Evolutionary conservation across 2,329 filamentous ascomycete genomes (phyloP).

Genomic region (Phialophora macrospora): DNA sequence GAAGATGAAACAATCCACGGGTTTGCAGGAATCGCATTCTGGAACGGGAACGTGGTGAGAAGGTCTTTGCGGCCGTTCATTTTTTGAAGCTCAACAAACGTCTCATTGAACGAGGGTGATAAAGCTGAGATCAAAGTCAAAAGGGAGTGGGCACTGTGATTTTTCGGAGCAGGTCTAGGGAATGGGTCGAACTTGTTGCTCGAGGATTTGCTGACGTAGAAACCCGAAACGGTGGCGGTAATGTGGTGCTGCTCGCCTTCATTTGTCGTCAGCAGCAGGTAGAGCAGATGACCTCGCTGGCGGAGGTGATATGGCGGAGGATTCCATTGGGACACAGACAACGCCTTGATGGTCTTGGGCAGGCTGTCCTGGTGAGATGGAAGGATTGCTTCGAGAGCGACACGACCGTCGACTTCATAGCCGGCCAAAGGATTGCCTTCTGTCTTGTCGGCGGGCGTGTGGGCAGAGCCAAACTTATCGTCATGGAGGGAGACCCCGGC

Average conservation of each 20-base stretch:
- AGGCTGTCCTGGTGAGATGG: constrained; percentile 68
- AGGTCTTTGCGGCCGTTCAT: constrained; percentile 85
- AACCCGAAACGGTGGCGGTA: constrained; percentile 90
- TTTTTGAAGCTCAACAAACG: constrained; percentile 80
- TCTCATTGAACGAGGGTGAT: constrained; percentile 78
- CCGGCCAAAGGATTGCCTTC: constrained; percentile 64
- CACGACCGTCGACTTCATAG: constrained; percentile 76
- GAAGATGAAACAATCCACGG: constrained; percentile 83
- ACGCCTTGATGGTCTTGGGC: constrained; percentile 88
- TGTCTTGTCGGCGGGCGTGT: constrained; percentile 45
- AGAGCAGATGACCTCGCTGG: constrained; percentile 89
- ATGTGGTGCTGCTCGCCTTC: constrained; percentile 95
- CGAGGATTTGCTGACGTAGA: constrained; percentile 95
- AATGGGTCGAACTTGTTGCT: constrained; percentile 94
- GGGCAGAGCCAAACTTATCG: constrained; percentile 61
- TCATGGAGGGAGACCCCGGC: constrained; percentile 89
- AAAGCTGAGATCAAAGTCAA: constrained; percentile 76
- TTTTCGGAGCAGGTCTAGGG: constrained; percentile 78
- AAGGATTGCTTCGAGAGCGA: constrained; percentile 72
- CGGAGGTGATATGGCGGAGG: constrained; percentile 89
- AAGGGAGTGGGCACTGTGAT: constrained; percentile 80
- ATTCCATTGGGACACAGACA: constrained; percentile 93
- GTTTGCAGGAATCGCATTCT: constrained; percentile 87
- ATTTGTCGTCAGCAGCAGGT: constrained; percentile 84
- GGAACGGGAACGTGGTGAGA: constrained; percentile 90